Conservation (phyloP, 2,329 filamentous ascomycete species). For the Fusarium sp. region DNA sequence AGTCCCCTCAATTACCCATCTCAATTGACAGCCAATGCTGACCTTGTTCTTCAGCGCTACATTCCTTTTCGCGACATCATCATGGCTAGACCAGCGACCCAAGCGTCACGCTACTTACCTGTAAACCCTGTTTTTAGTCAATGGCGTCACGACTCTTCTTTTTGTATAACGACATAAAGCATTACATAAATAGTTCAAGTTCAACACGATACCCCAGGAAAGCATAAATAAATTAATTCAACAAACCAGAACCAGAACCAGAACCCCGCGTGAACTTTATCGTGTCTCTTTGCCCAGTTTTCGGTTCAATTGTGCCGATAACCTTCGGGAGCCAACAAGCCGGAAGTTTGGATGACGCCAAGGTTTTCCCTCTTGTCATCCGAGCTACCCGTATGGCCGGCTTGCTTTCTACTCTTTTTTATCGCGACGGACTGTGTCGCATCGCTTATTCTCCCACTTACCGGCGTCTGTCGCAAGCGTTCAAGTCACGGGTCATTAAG, state of each 20-base stretch:
- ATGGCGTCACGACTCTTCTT: slow-evolving; percentile 30
- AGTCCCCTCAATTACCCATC: not conserved
- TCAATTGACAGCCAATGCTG: not conserved
- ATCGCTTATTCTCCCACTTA: not conserved
- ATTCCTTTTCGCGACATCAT: slow-evolving; percentile 35
- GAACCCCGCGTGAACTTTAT: not conserved
- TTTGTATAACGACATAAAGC: slow-evolving; percentile 24
- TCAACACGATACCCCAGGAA: slow-evolving; percentile 6
- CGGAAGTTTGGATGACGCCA: not conserved
- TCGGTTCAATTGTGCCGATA: not conserved
- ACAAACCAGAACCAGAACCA: not conserved
- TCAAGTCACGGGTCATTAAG: not conserved
- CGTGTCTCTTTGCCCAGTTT: not conserved
- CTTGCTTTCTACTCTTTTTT: not conserved
- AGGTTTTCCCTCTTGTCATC: not conserved
- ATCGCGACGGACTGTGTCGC: not conserved
- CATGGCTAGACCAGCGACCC: slow-evolving; percentile 25
- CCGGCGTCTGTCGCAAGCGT: not conserved
- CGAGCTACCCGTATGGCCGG: not conserved
- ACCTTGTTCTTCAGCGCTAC: slow-evolving; percentile 10
- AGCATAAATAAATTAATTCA: not conserved
- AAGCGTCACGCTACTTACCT: not conserved
- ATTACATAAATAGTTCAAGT: slow-evolving; percentile 1
- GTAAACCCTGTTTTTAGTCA: not conserved
- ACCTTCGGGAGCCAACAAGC: not conserved